Percentiles rank a stretch among this genome's conserved stretches.
Evolutionary conservation across 257 asterid genomes (phyloP).

Genomic region (Przewalskia tangutica): DNA sequence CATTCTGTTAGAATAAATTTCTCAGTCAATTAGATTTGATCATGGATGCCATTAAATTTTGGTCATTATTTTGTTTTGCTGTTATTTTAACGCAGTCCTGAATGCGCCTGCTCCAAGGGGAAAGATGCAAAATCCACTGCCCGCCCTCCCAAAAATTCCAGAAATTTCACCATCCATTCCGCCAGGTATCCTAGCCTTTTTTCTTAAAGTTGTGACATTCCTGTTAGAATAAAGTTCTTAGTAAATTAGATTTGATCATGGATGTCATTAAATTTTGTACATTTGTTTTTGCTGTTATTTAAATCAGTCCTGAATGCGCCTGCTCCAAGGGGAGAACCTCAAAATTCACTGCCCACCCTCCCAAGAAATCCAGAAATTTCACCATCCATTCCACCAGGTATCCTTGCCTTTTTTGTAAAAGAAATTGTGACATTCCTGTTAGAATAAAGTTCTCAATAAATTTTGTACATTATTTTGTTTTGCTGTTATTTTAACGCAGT

Average conservation of each 20-base stretch:
- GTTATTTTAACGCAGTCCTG: constrained; percentile 12
- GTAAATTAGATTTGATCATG: not conserved
- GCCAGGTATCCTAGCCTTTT: constrained; percentile 21
- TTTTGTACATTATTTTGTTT: not conserved
- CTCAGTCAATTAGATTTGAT: no score
- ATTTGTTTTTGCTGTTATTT: not conserved
- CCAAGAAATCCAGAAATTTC: constrained; percentile 23
- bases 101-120: constrained; percentile 22
- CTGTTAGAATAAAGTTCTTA: constrained; percentile 3
- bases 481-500: constrained; percentile 8
- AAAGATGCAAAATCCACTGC: constrained; percentile 23
- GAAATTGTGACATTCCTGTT: not conserved
- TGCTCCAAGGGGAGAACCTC: constrained; percentile 20
- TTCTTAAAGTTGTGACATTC: not conserved
- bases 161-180: constrained; percentile 30
- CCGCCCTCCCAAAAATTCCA: constrained; percentile 18
- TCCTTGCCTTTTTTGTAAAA: not conserved
- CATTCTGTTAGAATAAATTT: constrained; percentile 2
- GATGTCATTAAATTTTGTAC: not conserved
- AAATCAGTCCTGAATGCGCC: constrained; percentile 23
- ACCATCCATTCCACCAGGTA: constrained; percentile 37
- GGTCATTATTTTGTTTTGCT: not conserved
- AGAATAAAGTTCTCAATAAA: constrained; percentile 1
- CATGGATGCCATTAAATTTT: no score
- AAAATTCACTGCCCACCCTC: constrained; percentile 25